These are phyloP conservation scores for Cetraspora pellucida DNA, from an alignment of 192 early-diverging fungal genomes.

Conservation along the genomic window DNA sequence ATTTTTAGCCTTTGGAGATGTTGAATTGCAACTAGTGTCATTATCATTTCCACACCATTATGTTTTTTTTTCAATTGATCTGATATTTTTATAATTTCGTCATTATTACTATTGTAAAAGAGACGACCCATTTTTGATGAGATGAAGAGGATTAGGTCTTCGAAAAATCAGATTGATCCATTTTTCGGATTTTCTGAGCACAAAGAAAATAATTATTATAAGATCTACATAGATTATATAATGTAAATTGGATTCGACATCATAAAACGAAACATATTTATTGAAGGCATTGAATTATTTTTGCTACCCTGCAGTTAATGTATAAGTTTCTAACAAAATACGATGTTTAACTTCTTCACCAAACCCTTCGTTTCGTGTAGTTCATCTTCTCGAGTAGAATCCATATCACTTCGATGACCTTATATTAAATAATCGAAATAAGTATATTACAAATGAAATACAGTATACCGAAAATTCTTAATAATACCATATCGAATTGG, in stretches of 20 bases:
- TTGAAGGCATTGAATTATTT: neutral
- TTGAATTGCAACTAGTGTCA: constrained; percentile 80
- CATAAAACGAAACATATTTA: neutral
- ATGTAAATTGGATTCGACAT: constrained; percentile 16
- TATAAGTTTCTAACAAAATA: constrained; percentile 85
- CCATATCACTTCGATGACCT: constrained; percentile 45
- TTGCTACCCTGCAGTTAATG: constrained; percentile 72
- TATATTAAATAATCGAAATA: neutral
- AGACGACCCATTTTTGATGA: neutral
- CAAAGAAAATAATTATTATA: constrained; percentile 73
- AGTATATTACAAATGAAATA: neutral
- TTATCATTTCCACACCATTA: constrained; percentile 65
- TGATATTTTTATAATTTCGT: neutral
- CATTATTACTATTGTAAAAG: neutral
- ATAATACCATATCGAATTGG: constrained; percentile 81
- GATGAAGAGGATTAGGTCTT: constrained; percentile 58
- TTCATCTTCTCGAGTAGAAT: constrained; percentile 25
- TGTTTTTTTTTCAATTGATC: constrained; percentile 2
- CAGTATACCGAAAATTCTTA: neutral
- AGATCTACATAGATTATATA: constrained; percentile 45
- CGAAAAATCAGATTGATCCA: constrained; percentile 81
- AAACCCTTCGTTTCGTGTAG: constrained; percentile 69
- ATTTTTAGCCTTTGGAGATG: constrained; percentile 63
- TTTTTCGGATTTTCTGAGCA: constrained; percentile 80
- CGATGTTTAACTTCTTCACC: constrained; percentile 82